phyloP scores from a whole-genome alignment of 208 protist species.

The Acanthamoeba lenticulata region DNA sequence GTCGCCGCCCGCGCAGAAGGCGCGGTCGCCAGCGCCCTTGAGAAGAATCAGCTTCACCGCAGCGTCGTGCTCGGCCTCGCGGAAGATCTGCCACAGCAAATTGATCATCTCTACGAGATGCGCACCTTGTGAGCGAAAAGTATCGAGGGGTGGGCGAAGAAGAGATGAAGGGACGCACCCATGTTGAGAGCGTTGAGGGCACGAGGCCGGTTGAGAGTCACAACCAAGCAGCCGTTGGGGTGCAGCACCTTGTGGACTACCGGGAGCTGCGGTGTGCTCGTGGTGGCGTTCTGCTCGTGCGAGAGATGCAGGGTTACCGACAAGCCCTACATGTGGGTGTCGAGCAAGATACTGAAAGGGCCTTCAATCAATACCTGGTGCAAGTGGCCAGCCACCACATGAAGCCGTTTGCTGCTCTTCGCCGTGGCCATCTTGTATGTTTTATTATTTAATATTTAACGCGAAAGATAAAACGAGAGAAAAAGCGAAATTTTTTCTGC shows the following conservation, averaged over 20 bases:
- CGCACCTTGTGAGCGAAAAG: too few relatives aligned
- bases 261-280: background rate
- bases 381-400: background rate
- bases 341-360: too few relatives aligned
- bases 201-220: slow-evolving; percentile 82
- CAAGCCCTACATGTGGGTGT: too few relatives aligned
- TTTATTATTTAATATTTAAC: too few relatives aligned
- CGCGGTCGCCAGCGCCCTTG: slow-evolving; percentile 80
- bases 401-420: background rate
- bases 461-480: too few relatives aligned
- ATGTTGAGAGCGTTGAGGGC: slow-evolving; percentile 85
- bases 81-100: slow-evolving; percentile 59
- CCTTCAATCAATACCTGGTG: background rate
- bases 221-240: background rate
- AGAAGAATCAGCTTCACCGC: slow-evolving; percentile 67
- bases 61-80: background rate
- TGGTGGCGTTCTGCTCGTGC: background rate
- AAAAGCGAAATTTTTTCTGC: too few relatives aligned
- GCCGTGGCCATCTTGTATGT: background rate
- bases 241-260: background rate
- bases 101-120: slow-evolving; percentile 76
- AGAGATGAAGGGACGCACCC: background rate
- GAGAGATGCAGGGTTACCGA: background rate
- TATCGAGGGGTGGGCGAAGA: too few relatives aligned
- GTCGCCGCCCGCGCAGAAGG: slow-evolving; percentile 84